Percentiles rank a stretch among this genome's conserved stretches.
These are phyloP conservation scores for Dioscorea cayenensis DNA, from an alignment of 116 monocot species.

Conservation along the genomic window DNA sequence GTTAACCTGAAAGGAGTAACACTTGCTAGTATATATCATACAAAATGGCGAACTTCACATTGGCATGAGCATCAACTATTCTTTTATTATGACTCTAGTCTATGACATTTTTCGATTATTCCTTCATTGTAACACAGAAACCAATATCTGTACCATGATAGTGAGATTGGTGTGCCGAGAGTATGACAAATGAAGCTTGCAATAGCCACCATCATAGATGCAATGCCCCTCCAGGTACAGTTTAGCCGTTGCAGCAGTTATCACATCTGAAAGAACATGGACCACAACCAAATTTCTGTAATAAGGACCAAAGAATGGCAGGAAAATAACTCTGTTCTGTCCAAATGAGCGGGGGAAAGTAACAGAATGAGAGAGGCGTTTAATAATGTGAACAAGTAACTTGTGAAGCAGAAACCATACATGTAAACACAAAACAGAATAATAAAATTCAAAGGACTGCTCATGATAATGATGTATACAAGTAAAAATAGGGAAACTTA, in stretches of 20 bases:
- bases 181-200: conserved; percentile 99
- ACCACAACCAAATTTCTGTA: background rate
- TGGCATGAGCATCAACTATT: background rate
- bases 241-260: conserved; percentile 85
- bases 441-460: too few relatives aligned
- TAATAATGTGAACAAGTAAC: background rate
- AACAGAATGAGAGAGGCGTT: background rate
- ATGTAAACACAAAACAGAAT: too few relatives aligned
- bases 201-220: conserved; percentile 99
- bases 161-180: conserved; percentile 99
- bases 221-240: conserved; percentile 97
- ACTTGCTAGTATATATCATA: background rate
- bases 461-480: background rate
- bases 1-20: conserved; percentile 35
- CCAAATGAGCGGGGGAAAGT: background rate
- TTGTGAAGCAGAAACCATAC: background rate
- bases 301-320: background rate
- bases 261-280: conserved; percentile 44
- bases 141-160: conserved; percentile 89
- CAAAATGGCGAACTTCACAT: background rate
- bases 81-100: background rate
- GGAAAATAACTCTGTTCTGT: background rate
- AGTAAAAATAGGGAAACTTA: conserved; percentile 49
- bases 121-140: background rate
- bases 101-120: background rate